A percentile compares a stretch with the other conserved stretches of the same genome.
These are phyloP conservation scores for Exophiala lecanii-corni DNA, from an alignment of 2,329 filamentous ascomycete species.

Conservation along the genomic window DNA sequence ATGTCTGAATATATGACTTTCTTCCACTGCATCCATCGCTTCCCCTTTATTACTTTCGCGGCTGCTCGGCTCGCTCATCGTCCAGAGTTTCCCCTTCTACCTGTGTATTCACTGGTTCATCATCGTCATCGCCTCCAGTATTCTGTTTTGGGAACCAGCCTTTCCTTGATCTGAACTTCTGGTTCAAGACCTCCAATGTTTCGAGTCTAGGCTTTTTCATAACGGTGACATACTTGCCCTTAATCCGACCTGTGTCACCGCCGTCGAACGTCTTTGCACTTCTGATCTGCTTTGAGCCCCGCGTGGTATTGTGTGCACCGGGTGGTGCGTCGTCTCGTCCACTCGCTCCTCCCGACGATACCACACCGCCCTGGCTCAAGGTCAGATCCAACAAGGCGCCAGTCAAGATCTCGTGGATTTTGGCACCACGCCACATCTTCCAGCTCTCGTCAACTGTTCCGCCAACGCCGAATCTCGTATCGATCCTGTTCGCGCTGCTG, in stretches of 20 bases:
- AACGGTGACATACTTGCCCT: conserved; percentile 55
- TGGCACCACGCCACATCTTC: conserved; percentile 74
- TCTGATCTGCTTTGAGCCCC: too few species aligned
- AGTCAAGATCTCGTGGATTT: conserved; percentile 85
- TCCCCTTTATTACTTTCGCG: too few species aligned
- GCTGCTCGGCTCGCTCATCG: too few species aligned
- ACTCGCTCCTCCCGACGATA: background rate
- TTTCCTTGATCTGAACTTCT: conserved; percentile 46
- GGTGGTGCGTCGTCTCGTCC: conserved; percentile 22
- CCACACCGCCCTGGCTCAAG: conserved; percentile 36
- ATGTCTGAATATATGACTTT: too few species aligned
- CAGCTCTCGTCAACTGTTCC: conserved; percentile 73
- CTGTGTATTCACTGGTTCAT: background rate
- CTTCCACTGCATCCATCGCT: too few species aligned
- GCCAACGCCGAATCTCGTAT: conserved; percentile 59
- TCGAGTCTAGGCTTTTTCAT: conserved; percentile 55
- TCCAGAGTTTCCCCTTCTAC: background rate
- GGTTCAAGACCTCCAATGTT: conserved; percentile 58
- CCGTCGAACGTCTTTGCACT: conserved; percentile 57
- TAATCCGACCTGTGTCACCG: conserved; percentile 48
- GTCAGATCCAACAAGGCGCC: conserved; percentile 65
- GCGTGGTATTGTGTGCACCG: too few species aligned
- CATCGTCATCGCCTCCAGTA: background rate
- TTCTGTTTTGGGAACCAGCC: conserved; percentile 33
- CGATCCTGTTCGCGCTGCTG: conserved; percentile 42